Base-by-base conservation (phyloP, 371 early-diverging fungal genomes). In the Funneliformis caledonium region DNA sequence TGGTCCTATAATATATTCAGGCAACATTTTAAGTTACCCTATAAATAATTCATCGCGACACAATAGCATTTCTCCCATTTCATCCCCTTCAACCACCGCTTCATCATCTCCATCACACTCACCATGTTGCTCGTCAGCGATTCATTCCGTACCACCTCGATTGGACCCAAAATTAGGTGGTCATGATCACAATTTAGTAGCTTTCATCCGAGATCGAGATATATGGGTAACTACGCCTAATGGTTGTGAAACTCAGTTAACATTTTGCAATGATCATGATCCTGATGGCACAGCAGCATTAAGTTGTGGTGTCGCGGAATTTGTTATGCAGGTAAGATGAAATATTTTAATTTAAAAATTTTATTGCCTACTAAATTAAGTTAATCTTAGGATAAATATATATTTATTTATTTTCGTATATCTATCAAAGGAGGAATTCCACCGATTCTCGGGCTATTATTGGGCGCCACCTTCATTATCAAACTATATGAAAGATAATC, bases 301-400 rank as follows among this genome's bases (percentile, higher is more conserved):
- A 26, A 86, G 85, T 59, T 90, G 90, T 81, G 94, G 94, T n/a
- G 82, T 87, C 43, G 90, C 91, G 2, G 94, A 94, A 76, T 93
- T 92, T 83, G 87, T 94, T 72, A 93, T 93, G 92, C 93, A 93
- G 84, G 88, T 87, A 85, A 78, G 26, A 48, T 56, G 59, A 16
- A 56, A 67, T 48, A 60, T 52, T 11, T 45, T 56, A 19, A 56
- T 56, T 56, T 56, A 6, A 52, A 14, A 52, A 19, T 16, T 45
- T 5, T 37, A 75, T 11, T 42, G 26, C 26, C 26, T 47, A n/a
- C 67, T 43, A 60, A 26, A 50, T 22, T 4, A 52, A 37, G 42
- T 26, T 9, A 74, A 37, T n/a, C 47, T 12, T 31, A 73, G n/a
- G 33, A 72, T 68, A n/a, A 37, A 47, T 19, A 37, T 37, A 37